Base-by-base conservation (phyloP, 352 stramenopile species). In the Phytopythium vexans region DNA sequence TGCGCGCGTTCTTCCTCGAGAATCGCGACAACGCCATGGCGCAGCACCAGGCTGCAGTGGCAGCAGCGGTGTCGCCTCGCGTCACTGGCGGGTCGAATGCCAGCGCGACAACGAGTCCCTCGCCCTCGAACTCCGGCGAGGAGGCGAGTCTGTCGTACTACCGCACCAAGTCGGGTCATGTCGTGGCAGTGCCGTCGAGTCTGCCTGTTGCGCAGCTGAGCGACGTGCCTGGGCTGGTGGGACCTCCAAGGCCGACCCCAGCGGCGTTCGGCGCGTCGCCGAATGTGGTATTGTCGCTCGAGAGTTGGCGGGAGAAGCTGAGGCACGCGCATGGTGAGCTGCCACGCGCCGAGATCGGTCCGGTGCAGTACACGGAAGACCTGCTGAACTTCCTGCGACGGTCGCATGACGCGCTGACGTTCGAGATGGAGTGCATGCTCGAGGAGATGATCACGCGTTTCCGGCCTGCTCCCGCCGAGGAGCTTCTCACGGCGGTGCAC, bases 391-490 rank as follows among this genome's bases (percentile, higher is more conserved):
- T 95, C 52, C 70, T 99, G 21, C 97, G 71, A 72, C 88, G 92
- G 66, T 87, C 82, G 54, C 88, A 89, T 60, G 81, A 93, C 54
- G 79, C 84, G 21, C 71, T 97, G 41, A 95, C 82, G 44, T 95
- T 95, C 62, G 92, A 98, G 64, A 96, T 99, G 76, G 97, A 99
- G 77, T 94, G 88, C 34, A 98, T 99, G 68, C 72, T 99, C 34
- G 97, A 99, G 74, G 96, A 99, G 62, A 87, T 99, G 61, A 99
- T 99, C 64, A 95, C 97, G 5, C 93, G 96, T 40, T 99, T 99
- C 61, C 89, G 96, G 1, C 95, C 94, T 12, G 97, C 97, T 49
- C 97, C 97, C 5, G 96, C 99, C 68, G 96, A 99, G 66, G 97
- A 99, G 66, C 79, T 99, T 52, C 75, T 99, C 12, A 96, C 89